phyloP scores from a whole-genome alignment of 306 rosid species.

The Neltuma alba region DNA sequence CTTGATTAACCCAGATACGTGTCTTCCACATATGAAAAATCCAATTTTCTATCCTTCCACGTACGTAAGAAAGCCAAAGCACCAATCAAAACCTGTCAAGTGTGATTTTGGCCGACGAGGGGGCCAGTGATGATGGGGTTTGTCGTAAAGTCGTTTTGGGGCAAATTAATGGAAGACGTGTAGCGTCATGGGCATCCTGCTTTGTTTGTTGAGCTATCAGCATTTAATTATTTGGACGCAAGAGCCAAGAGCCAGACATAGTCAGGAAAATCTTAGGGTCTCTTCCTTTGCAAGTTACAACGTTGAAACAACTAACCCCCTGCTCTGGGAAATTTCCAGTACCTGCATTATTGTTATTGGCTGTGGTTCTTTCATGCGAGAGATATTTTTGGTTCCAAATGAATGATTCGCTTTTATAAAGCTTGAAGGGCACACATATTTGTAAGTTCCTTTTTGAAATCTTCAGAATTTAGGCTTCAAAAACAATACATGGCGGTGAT shows the following conservation, averaged over 20 bases:
- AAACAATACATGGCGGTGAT: not conserved
- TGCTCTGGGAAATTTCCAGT: not conserved
- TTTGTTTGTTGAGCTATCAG: not conserved
- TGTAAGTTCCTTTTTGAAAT: not conserved
- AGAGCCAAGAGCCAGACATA: too few species aligned
- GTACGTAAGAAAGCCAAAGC: not conserved
- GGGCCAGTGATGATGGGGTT: not conserved
- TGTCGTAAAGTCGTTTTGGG: not conserved
- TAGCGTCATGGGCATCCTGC: not conserved
- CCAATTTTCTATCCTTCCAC: not conserved
- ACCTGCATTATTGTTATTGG: not conserved
- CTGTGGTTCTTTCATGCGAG: too few species aligned
- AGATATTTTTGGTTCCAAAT: not conserved
- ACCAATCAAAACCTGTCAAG: not conserved
- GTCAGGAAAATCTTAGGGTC: not conserved
- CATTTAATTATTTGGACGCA: not conserved
- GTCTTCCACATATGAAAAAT: not conserved
- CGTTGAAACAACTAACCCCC: not conserved
- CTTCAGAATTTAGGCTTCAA: not conserved
- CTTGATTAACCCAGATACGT: too few species aligned
- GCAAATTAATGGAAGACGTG: not conserved
- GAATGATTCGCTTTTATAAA: not conserved
- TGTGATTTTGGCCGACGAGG: constrained; percentile 12
- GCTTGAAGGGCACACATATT: not conserved
- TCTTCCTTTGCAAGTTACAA: not conserved